Evolutionary conservation across 2,329 filamentous ascomycete genomes (phyloP).

Genomic region (Elsinoe australis): DNA sequence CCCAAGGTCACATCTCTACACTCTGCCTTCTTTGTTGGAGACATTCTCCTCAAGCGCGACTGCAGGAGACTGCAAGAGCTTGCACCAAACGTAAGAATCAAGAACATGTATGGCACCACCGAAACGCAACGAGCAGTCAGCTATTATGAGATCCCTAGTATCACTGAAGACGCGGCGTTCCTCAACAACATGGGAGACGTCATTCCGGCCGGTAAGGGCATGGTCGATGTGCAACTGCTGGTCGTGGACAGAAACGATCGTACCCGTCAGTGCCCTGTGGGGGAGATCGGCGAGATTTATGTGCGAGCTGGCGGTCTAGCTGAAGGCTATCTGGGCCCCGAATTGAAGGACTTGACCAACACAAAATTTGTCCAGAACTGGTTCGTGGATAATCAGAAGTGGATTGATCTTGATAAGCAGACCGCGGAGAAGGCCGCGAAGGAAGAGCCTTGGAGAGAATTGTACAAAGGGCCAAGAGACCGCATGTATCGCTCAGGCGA

Average conservation of each 20-base stretch:
- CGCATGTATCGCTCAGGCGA: slow-evolving; percentile 83
- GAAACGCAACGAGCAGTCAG: slow-evolving; percentile 76
- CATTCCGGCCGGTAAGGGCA: slow-evolving; percentile 76
- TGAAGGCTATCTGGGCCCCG: slow-evolving; percentile 64
- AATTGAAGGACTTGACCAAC: slow-evolving; percentile 53
- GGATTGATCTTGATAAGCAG: slow-evolving; percentile 57
- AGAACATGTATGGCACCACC: slow-evolving; percentile 85
- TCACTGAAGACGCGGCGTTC: slow-evolving; percentile 54
- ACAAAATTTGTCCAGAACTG: slow-evolving; percentile 78
- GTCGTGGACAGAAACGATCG: slow-evolving; percentile 65
- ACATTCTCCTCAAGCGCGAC: slow-evolving; percentile 78
- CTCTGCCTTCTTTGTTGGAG: slow-evolving; percentile 83
- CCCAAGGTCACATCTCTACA: slow-evolving; percentile 54
- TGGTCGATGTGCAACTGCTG: slow-evolving; percentile 80
- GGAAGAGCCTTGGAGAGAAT: slow-evolving; percentile 66
- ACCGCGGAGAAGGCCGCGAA: slow-evolving; percentile 40
- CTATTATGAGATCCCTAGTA: slow-evolving; percentile 69
- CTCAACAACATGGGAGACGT: slow-evolving; percentile 62
- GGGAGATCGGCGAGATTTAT: slow-evolving; percentile 78
- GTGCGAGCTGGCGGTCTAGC: slow-evolving; percentile 76
- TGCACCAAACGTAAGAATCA: slow-evolving; percentile 64
- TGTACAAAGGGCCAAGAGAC: slow-evolving; percentile 75
- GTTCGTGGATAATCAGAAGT: slow-evolving; percentile 69
- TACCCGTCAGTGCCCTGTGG: slow-evolving; percentile 65
- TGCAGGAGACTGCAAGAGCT: slow-evolving; percentile 68